These are phyloP conservation scores for Lolium rigidum DNA, from an alignment of 176 grass and related monocot species.

Conservation along the genomic window DNA sequence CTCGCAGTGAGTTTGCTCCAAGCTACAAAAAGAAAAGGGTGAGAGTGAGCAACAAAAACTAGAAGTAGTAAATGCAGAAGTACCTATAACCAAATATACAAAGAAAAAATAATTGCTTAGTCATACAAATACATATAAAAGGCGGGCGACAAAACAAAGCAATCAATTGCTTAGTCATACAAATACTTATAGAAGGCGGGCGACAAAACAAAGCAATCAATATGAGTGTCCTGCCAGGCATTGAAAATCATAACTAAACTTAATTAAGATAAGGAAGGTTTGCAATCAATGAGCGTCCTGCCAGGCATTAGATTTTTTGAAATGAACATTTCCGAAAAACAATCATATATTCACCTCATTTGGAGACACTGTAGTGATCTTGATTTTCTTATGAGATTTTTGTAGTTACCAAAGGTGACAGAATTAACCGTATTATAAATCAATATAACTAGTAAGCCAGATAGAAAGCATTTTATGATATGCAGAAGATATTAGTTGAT, in stretches of 20 bases:
- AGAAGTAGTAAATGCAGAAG: neutral
- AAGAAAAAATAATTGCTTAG: neutral
- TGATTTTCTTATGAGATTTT: conserved; percentile 34
- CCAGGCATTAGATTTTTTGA: neutral
- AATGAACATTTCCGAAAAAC: neutral
- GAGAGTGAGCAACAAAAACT: conserved; percentile 22
- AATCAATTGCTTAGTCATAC: neutral
- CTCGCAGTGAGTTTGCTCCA: conserved; percentile 94
- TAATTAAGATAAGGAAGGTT: conserved; percentile 9
- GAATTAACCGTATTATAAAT: conserved; percentile 2
- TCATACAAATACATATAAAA: neutral
- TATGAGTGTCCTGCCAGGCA: neutral
- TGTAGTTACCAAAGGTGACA: neutral
- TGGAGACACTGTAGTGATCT: neutral
- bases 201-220: neutral
- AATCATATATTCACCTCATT: conserved; percentile 31
- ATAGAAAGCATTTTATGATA: neutral
- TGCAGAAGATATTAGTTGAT: conserved; percentile 1
- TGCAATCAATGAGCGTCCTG: conserved; percentile 19
- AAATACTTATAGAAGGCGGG: neutral
- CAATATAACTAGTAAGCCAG: neutral
- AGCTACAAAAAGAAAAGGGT: conserved; percentile 58
- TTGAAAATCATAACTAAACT: conserved; percentile 21
- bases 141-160: neutral
- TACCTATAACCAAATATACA: neutral